These are phyloP conservation scores for Cytospora mali DNA, from an alignment of 2,329 filamentous ascomycete species.

Conservation along the genomic window DNA sequence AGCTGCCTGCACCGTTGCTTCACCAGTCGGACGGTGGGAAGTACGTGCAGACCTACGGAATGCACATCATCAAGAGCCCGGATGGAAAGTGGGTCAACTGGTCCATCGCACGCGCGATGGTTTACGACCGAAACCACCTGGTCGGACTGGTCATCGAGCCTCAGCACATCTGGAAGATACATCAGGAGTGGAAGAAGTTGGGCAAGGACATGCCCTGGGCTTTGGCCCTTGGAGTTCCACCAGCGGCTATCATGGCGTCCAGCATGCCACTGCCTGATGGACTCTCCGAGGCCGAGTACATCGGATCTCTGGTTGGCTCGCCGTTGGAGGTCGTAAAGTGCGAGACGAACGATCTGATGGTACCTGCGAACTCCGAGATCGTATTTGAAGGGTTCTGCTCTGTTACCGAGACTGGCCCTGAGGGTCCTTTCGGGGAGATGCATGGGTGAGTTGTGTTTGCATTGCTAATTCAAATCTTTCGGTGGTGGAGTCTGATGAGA, in stretches of 20 bases:
- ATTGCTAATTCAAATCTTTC: not conserved
- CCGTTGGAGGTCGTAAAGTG: constrained; percentile 54
- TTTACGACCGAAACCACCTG: constrained; percentile 46
- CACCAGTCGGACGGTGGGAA: constrained; percentile 51
- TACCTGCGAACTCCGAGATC: constrained; percentile 54
- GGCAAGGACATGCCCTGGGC: constrained; percentile 52
- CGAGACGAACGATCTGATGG: constrained; percentile 51
- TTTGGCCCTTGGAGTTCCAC: constrained; percentile 51
- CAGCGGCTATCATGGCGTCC: constrained; percentile 50
- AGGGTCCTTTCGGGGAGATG: constrained; percentile 55
- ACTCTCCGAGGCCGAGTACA: constrained; percentile 50
- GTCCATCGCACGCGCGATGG: constrained; percentile 50
- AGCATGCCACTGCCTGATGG: constrained; percentile 53
- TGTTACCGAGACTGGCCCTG: constrained; percentile 43
- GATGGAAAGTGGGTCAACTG: constrained; percentile 52
- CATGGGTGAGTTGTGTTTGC: constrained; percentile 35
- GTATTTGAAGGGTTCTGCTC: constrained; percentile 54
- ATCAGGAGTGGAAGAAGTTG: constrained; percentile 48
- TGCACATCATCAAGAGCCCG: constrained; percentile 50
- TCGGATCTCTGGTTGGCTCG: constrained; percentile 48
- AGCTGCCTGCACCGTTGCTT: constrained; percentile 45
- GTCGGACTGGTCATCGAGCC: constrained; percentile 46
- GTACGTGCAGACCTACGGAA: constrained; percentile 54
- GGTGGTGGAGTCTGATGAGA: not conserved
- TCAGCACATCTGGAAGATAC: constrained; percentile 51